Conservation (phyloP, 2,329 filamentous ascomycete genomes). For the Aplosporella prunicola region DNA sequence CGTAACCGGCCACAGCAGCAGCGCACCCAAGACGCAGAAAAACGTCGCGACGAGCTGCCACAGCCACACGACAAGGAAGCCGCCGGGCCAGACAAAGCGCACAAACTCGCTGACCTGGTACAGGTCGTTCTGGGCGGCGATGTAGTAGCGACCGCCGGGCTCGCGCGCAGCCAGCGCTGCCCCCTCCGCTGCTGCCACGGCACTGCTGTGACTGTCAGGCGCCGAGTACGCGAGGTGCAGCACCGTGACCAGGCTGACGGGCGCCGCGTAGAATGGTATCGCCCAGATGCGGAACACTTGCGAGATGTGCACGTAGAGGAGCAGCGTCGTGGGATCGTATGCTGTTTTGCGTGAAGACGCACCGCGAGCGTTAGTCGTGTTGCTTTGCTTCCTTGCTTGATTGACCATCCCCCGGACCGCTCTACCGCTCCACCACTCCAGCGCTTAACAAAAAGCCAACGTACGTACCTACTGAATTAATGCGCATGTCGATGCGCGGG, state of each 20-base stretch:
- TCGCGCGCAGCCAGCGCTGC: conserved; percentile 9
- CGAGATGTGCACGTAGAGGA: conserved; percentile 64
- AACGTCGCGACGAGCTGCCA: conserved; percentile 58
- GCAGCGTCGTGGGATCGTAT: conserved; percentile 54
- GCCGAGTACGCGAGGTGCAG: conserved; percentile 48
- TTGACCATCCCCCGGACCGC: too few relatives aligned
- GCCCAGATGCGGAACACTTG: conserved; percentile 73
- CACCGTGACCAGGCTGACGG: conserved; percentile 59
- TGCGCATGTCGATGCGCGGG: conserved; percentile 57
- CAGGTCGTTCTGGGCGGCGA: conserved; percentile 67
- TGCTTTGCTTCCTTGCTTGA: not conserved
- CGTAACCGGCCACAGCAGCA: conserved; percentile 42
- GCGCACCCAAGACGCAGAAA: conserved; percentile 53
- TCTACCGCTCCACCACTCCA: too few relatives aligned
- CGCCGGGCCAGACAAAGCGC: conserved; percentile 57
- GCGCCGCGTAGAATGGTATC: conserved; percentile 62
- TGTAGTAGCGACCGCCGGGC: conserved; percentile 49
- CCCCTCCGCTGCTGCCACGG: conserved; percentile 4
- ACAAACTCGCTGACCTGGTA: conserved; percentile 71
- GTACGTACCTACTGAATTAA: conserved; percentile 50
- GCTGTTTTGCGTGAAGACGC: too few relatives aligned
- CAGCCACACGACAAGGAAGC: conserved; percentile 48
- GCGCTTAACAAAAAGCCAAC: too few relatives aligned
- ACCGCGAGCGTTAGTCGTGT: too few relatives aligned
- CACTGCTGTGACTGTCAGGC: not conserved